Base-by-base conservation (phyloP, 2,329 filamentous ascomycete genomes). In the Pseudogymnoascus sp. region DNA sequence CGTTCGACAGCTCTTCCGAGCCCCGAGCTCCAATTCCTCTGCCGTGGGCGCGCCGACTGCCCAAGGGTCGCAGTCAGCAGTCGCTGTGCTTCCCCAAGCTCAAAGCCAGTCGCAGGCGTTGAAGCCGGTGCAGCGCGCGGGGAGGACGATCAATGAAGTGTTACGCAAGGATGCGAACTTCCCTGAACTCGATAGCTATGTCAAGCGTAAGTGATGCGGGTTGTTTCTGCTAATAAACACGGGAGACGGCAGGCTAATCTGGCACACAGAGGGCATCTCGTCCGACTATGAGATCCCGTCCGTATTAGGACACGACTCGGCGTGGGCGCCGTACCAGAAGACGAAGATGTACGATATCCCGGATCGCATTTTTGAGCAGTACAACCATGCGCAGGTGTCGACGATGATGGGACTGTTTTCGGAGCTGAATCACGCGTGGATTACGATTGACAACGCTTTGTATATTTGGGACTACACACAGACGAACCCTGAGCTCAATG, bases 391-490 rank as follows among this genome's bases (percentile, higher is more conserved):
- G 65, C 88, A 96, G 73, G 86, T 97, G 23, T 88, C 89, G 65
- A 96, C 93, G n/a, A 85, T 86, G 72, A 96, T 99, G 90, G 96
- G 96, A 8, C 80, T 99, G 36, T 98, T 99, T 76, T 90, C 95
- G 16, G 90, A 96, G 76, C 83, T 99, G 72, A 93, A 93, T 72
- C 92, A 98, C 76, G 95, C 93, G 31, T 99, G 93, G 90, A 90
- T 96, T 63, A 86, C 90, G 23, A 95, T 99, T 74, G 95, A 99
- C 78, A 97, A 96, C 78, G 90, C 91, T 67, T 81, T 99, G 51
- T 99, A 97, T 74, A 82, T 99, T 14, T 99, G 96, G 96, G 93
- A 99, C 77, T 99, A 97, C 75, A 96, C 92, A 6, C 85, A 92
- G 74, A 87, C 90, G n/a, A 91, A 93, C 69, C 92, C 93, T 4